Evolutionary conservation across 2,329 filamentous ascomycete genomes (phyloP).

Genomic region (Domatiomyces globalis): DNA sequence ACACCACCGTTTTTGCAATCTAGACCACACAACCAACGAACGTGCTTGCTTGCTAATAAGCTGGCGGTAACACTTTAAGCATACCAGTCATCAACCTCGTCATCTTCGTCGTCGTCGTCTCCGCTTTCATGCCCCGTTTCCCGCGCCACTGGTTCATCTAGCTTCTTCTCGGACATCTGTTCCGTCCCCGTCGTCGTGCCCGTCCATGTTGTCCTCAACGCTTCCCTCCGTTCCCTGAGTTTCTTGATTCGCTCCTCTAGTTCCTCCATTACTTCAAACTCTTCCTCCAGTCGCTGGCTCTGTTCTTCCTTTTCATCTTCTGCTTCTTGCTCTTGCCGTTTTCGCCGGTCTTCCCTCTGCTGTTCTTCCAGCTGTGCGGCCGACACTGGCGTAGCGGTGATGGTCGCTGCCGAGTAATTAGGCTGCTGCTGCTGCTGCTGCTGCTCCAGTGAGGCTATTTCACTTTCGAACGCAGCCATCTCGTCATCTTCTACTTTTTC

Average conservation of each 20-base stretch:
- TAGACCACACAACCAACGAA: background rate
- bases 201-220: conserved; percentile 36
- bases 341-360: conserved; percentile 29
- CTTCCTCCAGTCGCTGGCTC: conserved; percentile 54
- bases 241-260: conserved; percentile 56
- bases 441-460: conserved; percentile 45
- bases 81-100: conserved; percentile 29
- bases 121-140: conserved; percentile 22
- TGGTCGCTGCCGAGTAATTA: conserved; percentile 39
- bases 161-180: conserved; percentile 20
- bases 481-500: conserved; percentile 54
- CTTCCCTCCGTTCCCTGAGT: conserved; percentile 58
- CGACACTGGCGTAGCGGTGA: conserved; percentile 54
- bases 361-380: conserved; percentile 47
- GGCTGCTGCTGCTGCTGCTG: conserved; percentile 17
- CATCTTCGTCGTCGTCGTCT: conserved; percentile 41
- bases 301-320: conserved; percentile 67
- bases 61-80: conserved; percentile 13
- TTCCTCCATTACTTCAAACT: conserved; percentile 72
- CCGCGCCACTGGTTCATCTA: conserved; percentile 17
- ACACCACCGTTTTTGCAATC: background rate
- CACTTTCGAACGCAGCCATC: conserved; percentile 77
- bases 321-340: conserved; percentile 33
- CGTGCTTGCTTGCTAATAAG: background rate
- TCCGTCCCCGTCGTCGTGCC: conserved; percentile 19